Conservation (phyloP, 2,329 filamentous ascomycete species). For the Diplodia sapinea region DNA sequence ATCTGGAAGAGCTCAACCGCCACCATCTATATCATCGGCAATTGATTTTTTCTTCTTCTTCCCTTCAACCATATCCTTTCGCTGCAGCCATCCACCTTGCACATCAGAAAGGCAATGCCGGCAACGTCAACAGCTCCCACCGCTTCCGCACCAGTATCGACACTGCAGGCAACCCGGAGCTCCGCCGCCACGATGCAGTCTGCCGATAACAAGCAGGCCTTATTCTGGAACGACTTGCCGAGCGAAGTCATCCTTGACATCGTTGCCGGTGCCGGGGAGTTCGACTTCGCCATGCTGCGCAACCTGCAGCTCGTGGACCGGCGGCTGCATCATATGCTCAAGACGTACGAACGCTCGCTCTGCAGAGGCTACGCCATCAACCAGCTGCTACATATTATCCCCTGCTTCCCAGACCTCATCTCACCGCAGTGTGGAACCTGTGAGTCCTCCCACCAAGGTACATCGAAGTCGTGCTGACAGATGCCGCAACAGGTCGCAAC, state of each 20-base stretch:
- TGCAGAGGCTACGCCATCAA: conserved; percentile 13
- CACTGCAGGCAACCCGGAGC: background rate
- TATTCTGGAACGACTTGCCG: conserved; percentile 6
- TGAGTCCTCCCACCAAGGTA: background rate
- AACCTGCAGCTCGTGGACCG: conserved; percentile 24
- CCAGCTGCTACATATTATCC: conserved; percentile 13
- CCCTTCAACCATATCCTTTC: background rate
- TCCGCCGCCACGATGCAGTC: background rate
- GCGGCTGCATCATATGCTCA: conserved; percentile 14
- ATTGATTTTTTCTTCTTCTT: background rate
- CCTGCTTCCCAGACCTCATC: conserved; percentile 22
- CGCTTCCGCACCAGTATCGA: background rate
- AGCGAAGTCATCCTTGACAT: conserved; percentile 22
- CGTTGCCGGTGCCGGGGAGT: conserved; percentile 12
- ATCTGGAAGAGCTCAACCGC: background rate
- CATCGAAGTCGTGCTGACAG: background rate
- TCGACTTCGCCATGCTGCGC: conserved; percentile 14
- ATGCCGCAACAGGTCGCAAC: background rate
- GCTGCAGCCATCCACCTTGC: background rate
- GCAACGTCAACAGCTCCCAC: background rate
- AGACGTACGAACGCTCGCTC: conserved; percentile 23
- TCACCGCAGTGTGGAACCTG: background rate
- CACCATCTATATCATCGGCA: background rate
- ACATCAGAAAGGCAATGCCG: background rate
- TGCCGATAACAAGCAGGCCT: background rate